Conservation (phyloP, 352 stramenopile genomes). For the Pythium folliculosum region DNA sequence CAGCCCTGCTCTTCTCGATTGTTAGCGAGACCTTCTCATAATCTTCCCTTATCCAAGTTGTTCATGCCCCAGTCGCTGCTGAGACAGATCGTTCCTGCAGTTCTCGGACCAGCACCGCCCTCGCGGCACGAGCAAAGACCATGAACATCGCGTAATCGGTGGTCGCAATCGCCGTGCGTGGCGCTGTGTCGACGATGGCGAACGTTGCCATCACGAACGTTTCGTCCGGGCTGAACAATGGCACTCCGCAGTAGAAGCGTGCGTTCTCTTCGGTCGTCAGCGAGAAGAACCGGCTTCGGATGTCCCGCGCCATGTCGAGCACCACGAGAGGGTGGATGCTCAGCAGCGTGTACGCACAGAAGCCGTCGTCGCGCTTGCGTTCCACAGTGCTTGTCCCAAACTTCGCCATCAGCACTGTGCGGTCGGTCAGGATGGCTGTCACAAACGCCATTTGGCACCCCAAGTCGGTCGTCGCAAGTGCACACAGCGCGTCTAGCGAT, state of each 20-base stretch:
- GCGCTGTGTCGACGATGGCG: slow-evolving; percentile 11
- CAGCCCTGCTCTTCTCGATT: too few species aligned
- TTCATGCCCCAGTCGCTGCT: neutral
- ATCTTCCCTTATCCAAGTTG: too few species aligned
- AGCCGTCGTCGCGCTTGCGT: slow-evolving; percentile 19
- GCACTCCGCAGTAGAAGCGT: slow-evolving; percentile 23
- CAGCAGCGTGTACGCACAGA: slow-evolving; percentile 24
- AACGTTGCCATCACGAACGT: slow-evolving; percentile 27
- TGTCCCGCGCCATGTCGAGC: slow-evolving; percentile 21
- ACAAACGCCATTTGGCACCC: slow-evolving; percentile 16
- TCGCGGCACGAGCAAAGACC: neutral
- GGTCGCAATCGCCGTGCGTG: slow-evolving; percentile 3
- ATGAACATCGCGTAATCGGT: slow-evolving; percentile 12
- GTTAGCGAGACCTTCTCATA: too few species aligned
- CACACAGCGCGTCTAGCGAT: slow-evolving; percentile 18
- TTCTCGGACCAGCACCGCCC: slow-evolving; percentile 6
- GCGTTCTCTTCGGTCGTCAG: slow-evolving; percentile 11
- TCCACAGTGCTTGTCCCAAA: neutral
- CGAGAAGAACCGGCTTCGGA: slow-evolving; percentile 20
- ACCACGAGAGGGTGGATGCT: slow-evolving; percentile 21
- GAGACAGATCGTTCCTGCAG: neutral
- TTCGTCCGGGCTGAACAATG: slow-evolving; percentile 18
- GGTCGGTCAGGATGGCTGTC: neutral
- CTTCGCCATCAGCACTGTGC: neutral
- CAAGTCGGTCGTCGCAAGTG: slow-evolving; percentile 4